A percentile compares a stretch with the other conserved stretches of the same genome.
These are phyloP conservation scores for Garcia nutans DNA, from an alignment of 345 rosid genomes.

Conservation along the genomic window DNA sequence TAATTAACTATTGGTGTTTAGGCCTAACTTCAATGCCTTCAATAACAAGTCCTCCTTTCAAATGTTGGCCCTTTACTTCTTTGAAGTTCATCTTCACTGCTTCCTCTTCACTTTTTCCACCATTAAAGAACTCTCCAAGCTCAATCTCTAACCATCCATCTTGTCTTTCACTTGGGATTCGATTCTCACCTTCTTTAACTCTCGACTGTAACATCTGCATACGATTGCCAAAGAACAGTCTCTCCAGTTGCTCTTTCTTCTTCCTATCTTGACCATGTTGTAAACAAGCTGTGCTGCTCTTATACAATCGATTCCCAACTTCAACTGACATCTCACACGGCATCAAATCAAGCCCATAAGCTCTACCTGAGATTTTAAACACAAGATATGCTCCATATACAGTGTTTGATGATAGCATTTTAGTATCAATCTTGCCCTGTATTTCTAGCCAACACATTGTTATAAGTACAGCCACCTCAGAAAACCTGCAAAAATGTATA, in stretches of 20 bases:
- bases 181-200: slow-evolving; percentile 7
- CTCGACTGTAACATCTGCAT: slow-evolving; percentile 15
- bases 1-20: slow-evolving; percentile 17
- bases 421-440: slow-evolving; percentile 35
- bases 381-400: slow-evolving; percentile 50
- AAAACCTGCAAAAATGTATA: slow-evolving; percentile 33
- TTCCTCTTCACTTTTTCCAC: slow-evolving; percentile 10
- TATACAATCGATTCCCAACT: slow-evolving; percentile 13
- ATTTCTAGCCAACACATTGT: slow-evolving; percentile 47
- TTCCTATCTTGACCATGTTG: not conserved
- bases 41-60: slow-evolving; percentile 67
- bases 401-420: slow-evolving; percentile 44
- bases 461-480: slow-evolving; percentile 40
- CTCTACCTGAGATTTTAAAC: slow-evolving; percentile 32
- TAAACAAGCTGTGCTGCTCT: slow-evolving; percentile 18
- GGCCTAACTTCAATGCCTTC: slow-evolving; percentile 84
- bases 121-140: slow-evolving; percentile 58
- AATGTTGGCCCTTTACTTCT: slow-evolving; percentile 67
- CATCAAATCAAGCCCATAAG: slow-evolving; percentile 52
- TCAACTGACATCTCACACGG: slow-evolving; percentile 43
- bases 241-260: slow-evolving; percentile 15
- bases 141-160: slow-evolving; percentile 85
- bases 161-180: slow-evolving; percentile 33
- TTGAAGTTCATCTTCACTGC: slow-evolving; percentile 58
- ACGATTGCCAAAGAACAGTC: slow-evolving; percentile 11